These are phyloP conservation scores for Aspergillus arachidicola DNA, from an alignment of 2,329 filamentous ascomycete species.

Conservation along the genomic window DNA sequence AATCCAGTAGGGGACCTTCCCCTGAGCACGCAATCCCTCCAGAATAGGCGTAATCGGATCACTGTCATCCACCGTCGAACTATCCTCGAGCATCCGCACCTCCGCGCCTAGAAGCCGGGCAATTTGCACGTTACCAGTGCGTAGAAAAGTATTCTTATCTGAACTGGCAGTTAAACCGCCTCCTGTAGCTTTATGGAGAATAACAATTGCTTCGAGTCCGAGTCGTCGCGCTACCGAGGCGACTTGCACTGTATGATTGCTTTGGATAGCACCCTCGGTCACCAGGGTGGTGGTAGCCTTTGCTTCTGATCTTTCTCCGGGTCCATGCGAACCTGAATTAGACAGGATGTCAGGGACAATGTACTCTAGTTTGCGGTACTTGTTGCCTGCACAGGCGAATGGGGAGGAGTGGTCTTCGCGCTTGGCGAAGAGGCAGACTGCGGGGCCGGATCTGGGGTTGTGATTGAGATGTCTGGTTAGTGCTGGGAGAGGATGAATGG, in stretches of 20 bases:
- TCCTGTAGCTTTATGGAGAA: constrained; percentile 33
- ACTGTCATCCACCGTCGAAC: constrained; percentile 48
- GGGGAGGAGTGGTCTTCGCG: constrained; percentile 40
- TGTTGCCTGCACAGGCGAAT: constrained; percentile 39
- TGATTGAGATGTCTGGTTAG: constrained; percentile 18
- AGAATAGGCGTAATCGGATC: constrained; percentile 42
- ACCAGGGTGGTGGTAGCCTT: constrained; percentile 31
- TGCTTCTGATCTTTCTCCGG: constrained; percentile 9
- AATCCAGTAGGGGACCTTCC: constrained; percentile 37
- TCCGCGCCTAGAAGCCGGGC: constrained; percentile 35
- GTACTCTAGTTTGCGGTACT: constrained; percentile 44
- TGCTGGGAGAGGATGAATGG: constrained; percentile 34
- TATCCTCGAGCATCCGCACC: constrained; percentile 57
- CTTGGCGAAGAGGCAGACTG: constrained; percentile 34
- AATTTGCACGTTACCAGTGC: constrained; percentile 32
- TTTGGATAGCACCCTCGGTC: constrained; percentile 41
- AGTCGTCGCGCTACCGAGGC: constrained; percentile 32
- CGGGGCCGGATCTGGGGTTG: constrained; percentile 6
- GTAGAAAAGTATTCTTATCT: constrained; percentile 24
- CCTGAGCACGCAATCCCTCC: constrained; percentile 21
- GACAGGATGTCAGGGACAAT: constrained; percentile 38
- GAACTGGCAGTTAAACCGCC: constrained; percentile 24
- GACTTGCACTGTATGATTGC: constrained; percentile 42
- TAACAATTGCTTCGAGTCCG: constrained; percentile 27
- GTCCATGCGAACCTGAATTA: constrained; percentile 19